Percentiles rank a stretch among this genome's conserved stretches.
These are phyloP conservation scores for Megacollybia marginata DNA, from an alignment of 768 basidiomycete species.

Conservation along the genomic window DNA sequence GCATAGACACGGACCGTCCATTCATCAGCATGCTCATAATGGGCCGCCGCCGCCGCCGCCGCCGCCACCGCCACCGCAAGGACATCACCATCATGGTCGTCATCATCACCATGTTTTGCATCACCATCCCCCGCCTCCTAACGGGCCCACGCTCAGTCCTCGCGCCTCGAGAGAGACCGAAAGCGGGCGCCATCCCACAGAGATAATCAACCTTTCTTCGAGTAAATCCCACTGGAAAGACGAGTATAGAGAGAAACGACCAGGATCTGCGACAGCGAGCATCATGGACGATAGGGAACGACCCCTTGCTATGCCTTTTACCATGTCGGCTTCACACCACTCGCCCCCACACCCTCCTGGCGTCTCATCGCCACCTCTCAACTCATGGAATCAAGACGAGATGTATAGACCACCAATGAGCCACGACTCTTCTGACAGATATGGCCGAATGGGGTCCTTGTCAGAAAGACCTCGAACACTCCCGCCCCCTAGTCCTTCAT, in stretches of 20 bases:
- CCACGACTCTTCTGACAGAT: conserved; percentile 7
- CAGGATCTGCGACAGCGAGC: conserved; percentile 11
- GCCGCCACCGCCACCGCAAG: conserved; percentile 22
- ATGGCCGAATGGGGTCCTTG: conserved; percentile 21
- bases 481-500: conserved; percentile 18
- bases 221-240: conserved; percentile 34
- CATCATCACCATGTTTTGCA: conserved; percentile 34
- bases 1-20: conserved; percentile 16
- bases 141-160: conserved; percentile 12
- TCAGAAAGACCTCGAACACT: conserved; percentile 27
- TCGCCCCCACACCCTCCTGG: conserved; percentile 2
- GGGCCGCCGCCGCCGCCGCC: conserved; percentile 9
- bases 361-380: conserved; percentile 15
- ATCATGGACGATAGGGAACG: conserved; percentile 14
- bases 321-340: conserved; percentile 8
- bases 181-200: conserved; percentile 38
- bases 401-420: background rate
- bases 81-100: conserved; percentile 36
- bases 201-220: conserved; percentile 42
- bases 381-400: conserved; percentile 4
- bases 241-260: conserved; percentile 17
- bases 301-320: conserved; percentile 31
- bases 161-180: conserved; percentile 12
- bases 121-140: conserved; percentile 35
- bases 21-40: conserved; percentile 26